phyloP scores from a whole-genome alignment of 1,284 basidiomycete species.

The Leccinum brunneo-olivaceum region DNA sequence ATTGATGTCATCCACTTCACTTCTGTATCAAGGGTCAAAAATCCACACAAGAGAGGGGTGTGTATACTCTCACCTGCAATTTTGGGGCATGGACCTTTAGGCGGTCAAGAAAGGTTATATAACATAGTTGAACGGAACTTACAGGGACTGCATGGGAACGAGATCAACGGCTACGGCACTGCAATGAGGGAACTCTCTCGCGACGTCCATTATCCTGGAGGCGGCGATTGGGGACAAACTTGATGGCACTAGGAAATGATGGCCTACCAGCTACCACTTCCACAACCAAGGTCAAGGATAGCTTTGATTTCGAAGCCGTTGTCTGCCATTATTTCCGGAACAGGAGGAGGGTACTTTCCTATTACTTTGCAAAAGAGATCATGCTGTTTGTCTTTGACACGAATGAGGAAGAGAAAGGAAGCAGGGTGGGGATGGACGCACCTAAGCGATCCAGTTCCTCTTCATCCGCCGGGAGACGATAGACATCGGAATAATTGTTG shows the following conservation, averaged over 20 bases:
- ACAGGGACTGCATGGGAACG: conserved; percentile 67
- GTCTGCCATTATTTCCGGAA: conserved; percentile 51
- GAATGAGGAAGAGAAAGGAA: conserved; percentile 12
- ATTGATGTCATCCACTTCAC: conserved; percentile 78
- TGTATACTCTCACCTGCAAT: conserved; percentile 49
- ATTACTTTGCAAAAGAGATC: conserved; percentile 54
- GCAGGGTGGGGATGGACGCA: conserved; percentile 29
- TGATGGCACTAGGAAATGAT: conserved; percentile 1
- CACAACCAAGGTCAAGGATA: conserved; percentile 71
- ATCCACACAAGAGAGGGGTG: conserved; percentile 1
- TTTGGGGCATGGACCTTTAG: conserved; percentile 54
- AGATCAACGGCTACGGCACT: conserved; percentile 69
- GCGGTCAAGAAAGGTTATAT: conserved; percentile 15
- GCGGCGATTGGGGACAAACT: conserved; percentile 9
- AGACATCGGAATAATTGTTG: conserved; percentile 74
- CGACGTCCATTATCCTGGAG: conserved; percentile 66
- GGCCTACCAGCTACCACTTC: conserved; percentile 66
- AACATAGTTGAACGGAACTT: conserved; percentile 23
- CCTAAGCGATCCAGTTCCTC: conserved; percentile 66
- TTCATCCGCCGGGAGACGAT: conserved; percentile 68
- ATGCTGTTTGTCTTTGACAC: conserved; percentile 56
- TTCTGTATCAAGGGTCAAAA: conserved; percentile 37
- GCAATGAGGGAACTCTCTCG: conserved; percentile 64
- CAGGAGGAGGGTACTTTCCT: conserved; percentile 56
- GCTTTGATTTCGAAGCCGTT: conserved; percentile 54